Base-by-base conservation (phyloP, 371 early-diverging fungal species). In the Ordospora colligata region DNA sequence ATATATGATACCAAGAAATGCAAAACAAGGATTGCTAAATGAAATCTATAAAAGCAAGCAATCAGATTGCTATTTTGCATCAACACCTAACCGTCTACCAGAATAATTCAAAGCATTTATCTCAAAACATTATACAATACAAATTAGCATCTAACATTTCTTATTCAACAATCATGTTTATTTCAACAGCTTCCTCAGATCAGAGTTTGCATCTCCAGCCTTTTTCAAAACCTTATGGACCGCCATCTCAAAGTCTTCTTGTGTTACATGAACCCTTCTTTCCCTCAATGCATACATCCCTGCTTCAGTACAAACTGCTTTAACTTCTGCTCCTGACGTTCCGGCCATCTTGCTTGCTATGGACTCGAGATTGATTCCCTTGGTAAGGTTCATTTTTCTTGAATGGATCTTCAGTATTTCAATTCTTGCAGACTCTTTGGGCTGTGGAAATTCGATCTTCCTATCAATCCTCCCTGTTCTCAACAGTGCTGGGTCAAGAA, bases 251-350 rank as follows among this genome's bases (percentile, higher is more conserved):
- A 97, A 99, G 86, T 99, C 99, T 85, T 99, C 97, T 81, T 97
- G 96, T 10, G 94, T 96, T 25, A 99, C 97, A 78, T 97, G 97
- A 70, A 97, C 95, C 75, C 94, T 88, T 27, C 97, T 90, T 85
- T 96, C 99, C 70, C 99, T 88, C 63, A 99, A 86, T n/a, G 99
- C 99, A 84, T 93, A 97, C 97, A 99, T 97, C 79, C 99, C 99
- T 1, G 97, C 99, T 86, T 99, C 99, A 32, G 97, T 97, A 86
- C 99, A 99, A 17, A 96, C 96, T 73, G 92, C 94, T 85, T 95
- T 93, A 69, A 95, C 92, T 85, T 99, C 99, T 32, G 99, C 99
- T 76, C 99, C 97, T 76, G 91, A 91, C 50, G 93, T 90, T 62
- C 95, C 95, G 21, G 89, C 88, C 89, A 95, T 90, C 80, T 92